A percentile compares a stretch with the other conserved stretches of the same genome.
Evolutionary conservation across 768 basidiomycete genomes (phyloP).

Genomic region (Lyophyllum semitale): DNA sequence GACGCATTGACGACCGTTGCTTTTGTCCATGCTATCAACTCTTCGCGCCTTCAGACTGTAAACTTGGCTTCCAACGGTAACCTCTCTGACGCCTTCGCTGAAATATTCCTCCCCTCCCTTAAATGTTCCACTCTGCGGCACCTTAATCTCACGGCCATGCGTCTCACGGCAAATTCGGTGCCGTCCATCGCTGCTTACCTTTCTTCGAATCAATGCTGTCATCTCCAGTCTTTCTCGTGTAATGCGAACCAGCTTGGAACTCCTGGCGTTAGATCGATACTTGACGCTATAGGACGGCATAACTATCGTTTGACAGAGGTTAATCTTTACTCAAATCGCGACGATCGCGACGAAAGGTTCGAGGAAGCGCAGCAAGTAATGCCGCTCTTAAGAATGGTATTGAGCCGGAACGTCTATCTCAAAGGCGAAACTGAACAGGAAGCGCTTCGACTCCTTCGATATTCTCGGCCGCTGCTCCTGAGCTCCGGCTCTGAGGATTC

Average conservation of each 20-base stretch:
- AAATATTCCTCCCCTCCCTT: slow-evolving; percentile 51
- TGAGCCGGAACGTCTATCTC: slow-evolving; percentile 45
- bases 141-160: slow-evolving; percentile 55
- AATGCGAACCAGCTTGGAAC: slow-evolving; percentile 58
- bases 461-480: slow-evolving; percentile 53
- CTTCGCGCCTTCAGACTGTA: slow-evolving; percentile 51
- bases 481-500: slow-evolving; percentile 21
- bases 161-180: slow-evolving; percentile 42
- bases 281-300: slow-evolving; percentile 41
- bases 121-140: slow-evolving; percentile 50
- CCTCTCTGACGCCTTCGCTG: slow-evolving; percentile 53
- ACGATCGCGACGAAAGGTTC: slow-evolving; percentile 21
- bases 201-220: slow-evolving; percentile 46
- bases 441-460: slow-evolving; percentile 51
- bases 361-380: slow-evolving; percentile 24
- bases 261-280: slow-evolving; percentile 43
- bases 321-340: slow-evolving; percentile 52
- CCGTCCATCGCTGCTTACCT: slow-evolving; percentile 50
- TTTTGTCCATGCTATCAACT: slow-evolving; percentile 54
- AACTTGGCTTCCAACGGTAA: slow-evolving; percentile 50
- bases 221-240: slow-evolving; percentile 49
- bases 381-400: slow-evolving; percentile 29
- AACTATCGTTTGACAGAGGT: slow-evolving; percentile 52
- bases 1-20: slow-evolving; percentile 35
- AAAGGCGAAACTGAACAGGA: slow-evolving; percentile 41